Evolutionary conservation across 2,329 filamentous ascomycete species (phyloP).

Genomic region (Rachicladosporium sp.): DNA sequence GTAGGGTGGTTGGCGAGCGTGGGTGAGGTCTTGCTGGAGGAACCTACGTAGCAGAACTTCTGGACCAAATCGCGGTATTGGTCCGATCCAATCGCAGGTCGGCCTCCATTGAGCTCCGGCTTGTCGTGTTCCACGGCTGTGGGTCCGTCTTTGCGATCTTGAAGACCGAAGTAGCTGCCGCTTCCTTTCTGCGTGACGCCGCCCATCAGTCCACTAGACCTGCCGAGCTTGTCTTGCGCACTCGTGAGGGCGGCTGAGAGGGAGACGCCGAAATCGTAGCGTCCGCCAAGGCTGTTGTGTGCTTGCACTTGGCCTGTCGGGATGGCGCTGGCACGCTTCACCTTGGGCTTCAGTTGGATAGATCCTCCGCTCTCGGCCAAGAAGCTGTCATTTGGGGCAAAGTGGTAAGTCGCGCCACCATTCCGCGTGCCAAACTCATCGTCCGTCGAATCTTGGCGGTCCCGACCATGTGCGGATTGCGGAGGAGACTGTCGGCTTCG

Average conservation of each 20-base stretch:
- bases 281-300: constrained; percentile 59
- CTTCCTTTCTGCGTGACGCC: constrained; percentile 25
- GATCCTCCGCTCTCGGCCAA: constrained; percentile 49
- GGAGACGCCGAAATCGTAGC: constrained; percentile 94
- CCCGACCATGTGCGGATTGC: constrained; percentile 30
- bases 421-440: constrained; percentile 56
- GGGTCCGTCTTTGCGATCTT: constrained; percentile 21
- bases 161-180: constrained; percentile 26
- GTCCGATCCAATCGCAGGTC: constrained; percentile 65
- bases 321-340: constrained; percentile 49
- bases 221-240: constrained; percentile 51
- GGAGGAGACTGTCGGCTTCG: constrained; percentile 36
- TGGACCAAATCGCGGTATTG: constrained; percentile 95
- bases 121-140: constrained; percentile 19
- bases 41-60: constrained; percentile 99
- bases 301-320: constrained; percentile 28
- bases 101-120: constrained; percentile 31
- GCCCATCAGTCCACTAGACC: constrained; percentile 38
- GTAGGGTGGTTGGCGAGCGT: constrained; percentile 7
- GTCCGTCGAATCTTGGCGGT: constrained; percentile 44
- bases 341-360: constrained; percentile 58
- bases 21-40: constrained; percentile 16
- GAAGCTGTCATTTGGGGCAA: constrained; percentile 28
- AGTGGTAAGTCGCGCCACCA: constrained; percentile 29
- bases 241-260: constrained; percentile 69